Evolutionary conservation across 208 protist genomes (phyloP), one percentile per base, ranked within the genome.

Genomic region (Kentomonas sorsogonicus): DNA sequence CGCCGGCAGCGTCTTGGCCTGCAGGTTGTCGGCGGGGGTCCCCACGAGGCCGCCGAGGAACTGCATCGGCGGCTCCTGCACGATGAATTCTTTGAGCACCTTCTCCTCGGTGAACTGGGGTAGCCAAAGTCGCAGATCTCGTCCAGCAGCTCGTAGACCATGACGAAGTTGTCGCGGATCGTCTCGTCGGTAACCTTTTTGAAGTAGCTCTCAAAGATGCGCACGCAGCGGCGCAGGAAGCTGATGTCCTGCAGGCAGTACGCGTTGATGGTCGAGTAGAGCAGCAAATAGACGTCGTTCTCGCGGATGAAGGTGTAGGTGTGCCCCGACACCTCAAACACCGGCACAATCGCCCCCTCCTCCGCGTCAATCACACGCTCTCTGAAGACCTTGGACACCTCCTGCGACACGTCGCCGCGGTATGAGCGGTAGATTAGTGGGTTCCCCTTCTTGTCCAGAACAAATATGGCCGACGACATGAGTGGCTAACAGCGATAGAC

Each of bases 111-210:
- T 97, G 69, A 87, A 97, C 83, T 99, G 98, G 34, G 98, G 53
- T 98, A 98, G 23, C 98, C 98, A 88, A 98, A 99, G 82, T 99
- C 98, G 55, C 99, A 83, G 57, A 98, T 97, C 79, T 99, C 97
- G 66, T 99, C 98, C 13, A 99, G 77, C 27, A 99, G 79, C 73
- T 99, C 98, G 72, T 99, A 99, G 22, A 99, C 81, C 40, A 99
- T 95, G 29, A 98, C 86, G 66, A 99, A 99, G 80, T 99, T 99
- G 65, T 98, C 96, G 36, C 84, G 76, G 34, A 99, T 84, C 23
- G 81, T 86, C 16, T 98, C 96, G 69, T 99, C 97, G 36, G 94
- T 92, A 31, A 99, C 79, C 0, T 78, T 71, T 59, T 91, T 94
- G 69, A 99, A 99, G 77, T 99, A 99, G 36, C 57, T 66, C 31